phyloP scores from a whole-genome alignment of 768 basidiomycete species.

The Leccinum variicolor region DNA sequence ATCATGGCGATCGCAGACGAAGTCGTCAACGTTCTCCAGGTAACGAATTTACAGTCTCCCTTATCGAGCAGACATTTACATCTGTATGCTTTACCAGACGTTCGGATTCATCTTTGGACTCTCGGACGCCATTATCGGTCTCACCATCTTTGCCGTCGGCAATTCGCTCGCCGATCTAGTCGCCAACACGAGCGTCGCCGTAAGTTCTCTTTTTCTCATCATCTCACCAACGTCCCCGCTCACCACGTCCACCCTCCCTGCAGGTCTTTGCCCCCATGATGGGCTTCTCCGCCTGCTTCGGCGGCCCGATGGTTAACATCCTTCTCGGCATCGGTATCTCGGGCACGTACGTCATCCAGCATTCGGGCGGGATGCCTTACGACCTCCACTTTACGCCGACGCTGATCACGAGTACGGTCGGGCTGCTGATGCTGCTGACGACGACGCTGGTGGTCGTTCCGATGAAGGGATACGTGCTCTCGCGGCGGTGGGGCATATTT shows the following conservation, averaged over 20 bases:
- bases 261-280: constrained; percentile 87
- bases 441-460: constrained; percentile 84
- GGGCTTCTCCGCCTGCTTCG: constrained; percentile 95
- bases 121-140: constrained; percentile 94
- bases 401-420: constrained; percentile 77
- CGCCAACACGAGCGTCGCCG: constrained; percentile 94
- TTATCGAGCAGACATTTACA: background rate
- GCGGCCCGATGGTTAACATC: constrained; percentile 90
- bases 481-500: constrained; percentile 77
- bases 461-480: constrained; percentile 75
- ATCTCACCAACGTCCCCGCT: background rate
- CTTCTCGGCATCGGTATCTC: constrained; percentile 90
- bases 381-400: constrained; percentile 77
- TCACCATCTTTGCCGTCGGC: constrained; percentile 95
- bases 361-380: constrained; percentile 55
- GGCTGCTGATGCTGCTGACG: constrained; percentile 72
- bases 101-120: constrained; percentile 93
- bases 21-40: constrained; percentile 87
- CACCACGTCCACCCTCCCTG: background rate
- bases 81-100: constrained; percentile 47
- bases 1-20: constrained; percentile 98
- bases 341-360: constrained; percentile 77
- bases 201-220: constrained; percentile 32
- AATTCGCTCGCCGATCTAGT: constrained; percentile 97
- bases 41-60: constrained; percentile 29